phyloP scores from a whole-genome alignment of 352 stramenopile genomes.

The Pythium sukuiense region DNA sequence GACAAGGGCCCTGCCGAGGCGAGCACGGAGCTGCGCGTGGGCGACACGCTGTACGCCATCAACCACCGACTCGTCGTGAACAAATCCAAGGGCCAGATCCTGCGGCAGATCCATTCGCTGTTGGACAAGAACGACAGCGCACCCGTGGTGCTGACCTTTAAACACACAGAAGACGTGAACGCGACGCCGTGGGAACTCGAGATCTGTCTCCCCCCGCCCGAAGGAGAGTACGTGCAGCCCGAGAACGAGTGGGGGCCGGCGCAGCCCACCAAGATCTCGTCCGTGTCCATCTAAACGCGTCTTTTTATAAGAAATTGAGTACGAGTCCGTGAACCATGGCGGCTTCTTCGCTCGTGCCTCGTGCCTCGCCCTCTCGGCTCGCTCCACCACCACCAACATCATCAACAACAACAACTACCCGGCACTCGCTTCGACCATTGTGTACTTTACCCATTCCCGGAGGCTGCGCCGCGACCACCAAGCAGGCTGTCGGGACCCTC shows the following conservation, averaged over 20 bases:
- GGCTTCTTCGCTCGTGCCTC: conserved; percentile 3
- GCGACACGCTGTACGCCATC: conserved; percentile 83
- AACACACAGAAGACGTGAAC: conserved; percentile 79
- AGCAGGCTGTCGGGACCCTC: not conserved
- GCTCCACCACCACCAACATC: conserved; percentile 1
- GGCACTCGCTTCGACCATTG: conserved; percentile 4
- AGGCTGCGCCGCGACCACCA: not conserved
- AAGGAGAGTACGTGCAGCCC: conserved; percentile 77
- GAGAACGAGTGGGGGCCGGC: conserved; percentile 87
- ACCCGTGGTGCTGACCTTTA: conserved; percentile 77
- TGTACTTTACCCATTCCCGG: not conserved
- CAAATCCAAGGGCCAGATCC: conserved; percentile 82
- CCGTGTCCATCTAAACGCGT: conserved; percentile 72
- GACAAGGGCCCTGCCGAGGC: conserved; percentile 73
- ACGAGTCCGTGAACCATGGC: not conserved
- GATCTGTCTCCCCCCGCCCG: conserved; percentile 69
- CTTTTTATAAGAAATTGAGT: conserved; percentile 20
- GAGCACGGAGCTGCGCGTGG: conserved; percentile 67
- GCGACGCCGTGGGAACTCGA: conserved; percentile 78
- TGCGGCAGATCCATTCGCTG: conserved; percentile 77
- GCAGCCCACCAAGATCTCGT: conserved; percentile 80
- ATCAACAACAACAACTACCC: not conserved
- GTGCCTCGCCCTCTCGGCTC: conserved; percentile 5
- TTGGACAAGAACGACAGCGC: conserved; percentile 72
- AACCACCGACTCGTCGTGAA: conserved; percentile 88